phyloP scores from a whole-genome alignment of 352 stramenopile species.

The Globisporangium takayamanum region DNA sequence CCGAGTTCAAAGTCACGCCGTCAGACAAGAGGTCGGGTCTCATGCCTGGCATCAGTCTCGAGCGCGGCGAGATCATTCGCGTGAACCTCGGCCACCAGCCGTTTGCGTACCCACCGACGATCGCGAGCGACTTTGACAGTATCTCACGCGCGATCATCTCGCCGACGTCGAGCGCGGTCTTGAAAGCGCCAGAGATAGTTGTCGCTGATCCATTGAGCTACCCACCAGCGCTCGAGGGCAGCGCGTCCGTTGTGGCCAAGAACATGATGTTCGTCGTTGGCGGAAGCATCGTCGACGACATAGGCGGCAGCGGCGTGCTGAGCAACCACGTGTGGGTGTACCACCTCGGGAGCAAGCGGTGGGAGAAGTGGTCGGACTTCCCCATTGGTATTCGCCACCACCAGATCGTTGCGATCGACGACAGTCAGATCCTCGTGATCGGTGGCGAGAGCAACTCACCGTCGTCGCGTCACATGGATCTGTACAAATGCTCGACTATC shows the following conservation, averaged over 20 bases:
- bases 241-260: constrained; percentile 46
- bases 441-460: constrained; percentile 65
- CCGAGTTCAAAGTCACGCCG: constrained; percentile 45
- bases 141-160: constrained; percentile 48
- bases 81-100: constrained; percentile 78
- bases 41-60: constrained; percentile 84
- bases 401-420: constrained; percentile 65
- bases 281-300: constrained; percentile 25
- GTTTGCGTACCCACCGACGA: constrained; percentile 67
- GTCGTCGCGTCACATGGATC: constrained; percentile 77
- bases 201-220: constrained; percentile 1
- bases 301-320: constrained; percentile 1
- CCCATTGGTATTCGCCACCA: constrained; percentile 76
- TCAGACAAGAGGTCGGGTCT: constrained; percentile 52
- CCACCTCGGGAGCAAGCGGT: constrained; percentile 37
- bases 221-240: constrained; percentile 42
- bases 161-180: constrained; percentile 31
- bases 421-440: constrained; percentile 74
- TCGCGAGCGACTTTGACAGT: constrained; percentile 54
- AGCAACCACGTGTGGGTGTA: constrained; percentile 62
- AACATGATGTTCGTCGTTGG: constrained; percentile 75
- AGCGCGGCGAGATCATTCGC: constrained; percentile 83
- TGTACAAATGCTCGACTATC: constrained; percentile 68
- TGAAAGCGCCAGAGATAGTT: constrained; percentile 20
- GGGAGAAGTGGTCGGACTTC: constrained; percentile 79